Percentiles rank a stretch among this genome's conserved stretches.
Evolutionary conservation across 495 filamentous ascomycete genomes (phyloP).

Genomic region (Talaromyces stipitatus): DNA sequence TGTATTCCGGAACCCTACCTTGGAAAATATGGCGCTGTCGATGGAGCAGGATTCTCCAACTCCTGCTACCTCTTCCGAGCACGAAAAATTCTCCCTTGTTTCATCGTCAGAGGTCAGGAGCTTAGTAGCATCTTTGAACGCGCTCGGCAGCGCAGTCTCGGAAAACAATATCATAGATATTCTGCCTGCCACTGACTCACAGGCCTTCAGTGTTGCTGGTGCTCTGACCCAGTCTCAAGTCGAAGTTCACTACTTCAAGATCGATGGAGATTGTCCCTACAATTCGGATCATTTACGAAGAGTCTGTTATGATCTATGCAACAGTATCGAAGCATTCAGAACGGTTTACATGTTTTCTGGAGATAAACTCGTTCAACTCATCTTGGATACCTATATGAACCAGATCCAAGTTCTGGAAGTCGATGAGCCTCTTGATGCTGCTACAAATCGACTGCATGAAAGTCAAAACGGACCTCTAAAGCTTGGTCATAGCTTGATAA

Average conservation of each 20-base stretch:
- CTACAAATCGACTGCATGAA: constrained; percentile 24
- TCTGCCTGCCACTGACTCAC: constrained; percentile 25
- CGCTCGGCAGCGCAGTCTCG: background rate
- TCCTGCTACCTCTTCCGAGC: background rate
- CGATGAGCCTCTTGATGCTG: constrained; percentile 30
- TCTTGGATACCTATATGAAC: constrained; percentile 33
- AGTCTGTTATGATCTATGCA: constrained; percentile 14
- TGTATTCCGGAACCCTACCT: constrained; percentile 24
- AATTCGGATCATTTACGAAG: constrained; percentile 23
- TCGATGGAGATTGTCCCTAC: constrained; percentile 25
- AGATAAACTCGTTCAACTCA: constrained; percentile 36
- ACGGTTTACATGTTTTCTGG: constrained; percentile 46
- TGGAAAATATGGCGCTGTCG: constrained; percentile 7
- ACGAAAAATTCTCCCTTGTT: background rate
- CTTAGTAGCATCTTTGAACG: background rate
- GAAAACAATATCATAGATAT: background rate
- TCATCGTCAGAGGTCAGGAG: background rate
- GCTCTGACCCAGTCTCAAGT: constrained; percentile 26
- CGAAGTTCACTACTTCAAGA: constrained; percentile 33
- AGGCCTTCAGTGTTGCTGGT: constrained; percentile 45
- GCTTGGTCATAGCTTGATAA: constrained; percentile 44
- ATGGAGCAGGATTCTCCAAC: background rate
- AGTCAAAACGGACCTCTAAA: constrained; percentile 27
- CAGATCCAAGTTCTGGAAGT: constrained; percentile 32
- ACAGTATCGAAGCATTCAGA: constrained; percentile 47